phyloP scores from a whole-genome alignment of 208 protist genomes.

The Acanthamoeba healyi region DNA sequence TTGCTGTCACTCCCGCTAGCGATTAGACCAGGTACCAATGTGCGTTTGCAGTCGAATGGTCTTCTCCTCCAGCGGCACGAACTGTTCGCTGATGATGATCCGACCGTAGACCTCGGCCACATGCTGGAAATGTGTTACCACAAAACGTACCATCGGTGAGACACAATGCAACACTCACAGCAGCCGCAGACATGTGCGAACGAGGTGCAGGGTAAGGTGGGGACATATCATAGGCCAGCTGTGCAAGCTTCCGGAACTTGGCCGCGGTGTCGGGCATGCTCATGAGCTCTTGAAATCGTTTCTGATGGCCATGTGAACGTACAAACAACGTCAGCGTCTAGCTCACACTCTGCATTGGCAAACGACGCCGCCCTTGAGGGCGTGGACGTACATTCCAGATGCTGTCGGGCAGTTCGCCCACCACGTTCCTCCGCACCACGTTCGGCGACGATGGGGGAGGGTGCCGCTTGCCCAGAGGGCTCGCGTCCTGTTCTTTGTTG shows the following conservation, averaged over 20 bases:
- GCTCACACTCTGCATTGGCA: too few relatives aligned
- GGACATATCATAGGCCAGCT: slow-evolving; percentile 68
- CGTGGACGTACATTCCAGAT: slow-evolving; percentile 15
- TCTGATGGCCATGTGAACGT: background rate
- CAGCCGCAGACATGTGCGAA: background rate
- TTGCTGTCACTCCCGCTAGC: too few relatives aligned
- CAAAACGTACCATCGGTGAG: too few relatives aligned
- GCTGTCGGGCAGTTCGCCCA: slow-evolving; percentile 40
- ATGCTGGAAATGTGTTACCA: slow-evolving; percentile 75
- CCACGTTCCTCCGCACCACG: background rate
- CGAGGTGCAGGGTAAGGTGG: background rate
- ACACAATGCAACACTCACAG: background rate
- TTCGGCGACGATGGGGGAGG: too few relatives aligned
- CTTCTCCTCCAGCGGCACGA: slow-evolving; percentile 53
- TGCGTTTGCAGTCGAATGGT: slow-evolving; percentile 31
- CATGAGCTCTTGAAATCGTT: slow-evolving; percentile 61
- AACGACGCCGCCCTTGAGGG: too few relatives aligned
- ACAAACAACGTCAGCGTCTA: too few relatives aligned
- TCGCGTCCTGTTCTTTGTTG: too few relatives aligned
- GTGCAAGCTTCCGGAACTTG: slow-evolving; percentile 52
- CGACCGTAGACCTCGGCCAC: slow-evolving; percentile 60
- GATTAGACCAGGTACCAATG: slow-evolving; percentile 52
- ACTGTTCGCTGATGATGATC: slow-evolving; percentile 77
- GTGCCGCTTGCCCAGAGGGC: too few relatives aligned
- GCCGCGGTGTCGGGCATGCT: slow-evolving; percentile 7